phyloP scores from a whole-genome alignment of 768 basidiomycete genomes.

The Chlorophyllum brunneum region DNA sequence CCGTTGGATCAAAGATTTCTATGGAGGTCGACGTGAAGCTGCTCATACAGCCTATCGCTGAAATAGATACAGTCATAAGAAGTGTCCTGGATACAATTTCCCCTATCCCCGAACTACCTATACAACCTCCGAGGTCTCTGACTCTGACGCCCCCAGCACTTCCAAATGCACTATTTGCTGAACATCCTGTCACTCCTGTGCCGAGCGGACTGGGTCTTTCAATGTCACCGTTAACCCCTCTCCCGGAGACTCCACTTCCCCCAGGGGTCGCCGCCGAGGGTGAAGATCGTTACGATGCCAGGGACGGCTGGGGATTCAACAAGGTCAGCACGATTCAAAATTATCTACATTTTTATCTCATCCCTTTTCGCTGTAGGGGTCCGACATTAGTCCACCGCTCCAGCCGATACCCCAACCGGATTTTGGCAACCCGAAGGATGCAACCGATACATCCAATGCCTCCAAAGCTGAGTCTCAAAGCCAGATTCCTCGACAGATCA shows the following conservation, averaged over 20 bases:
- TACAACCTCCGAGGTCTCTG: conserved; percentile 12
- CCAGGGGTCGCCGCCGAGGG: conserved; percentile 13
- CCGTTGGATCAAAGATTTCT: conserved; percentile 19
- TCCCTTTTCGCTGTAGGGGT: neutral
- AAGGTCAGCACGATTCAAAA: conserved; percentile 18
- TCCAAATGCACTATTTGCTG: conserved; percentile 10
- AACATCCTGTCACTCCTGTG: conserved; percentile 1
- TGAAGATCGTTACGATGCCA: conserved; percentile 20
- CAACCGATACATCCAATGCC: conserved; percentile 13
- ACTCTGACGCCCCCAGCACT: conserved; percentile 19
- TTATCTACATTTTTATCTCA: neutral
- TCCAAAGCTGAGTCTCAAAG: conserved; percentile 12
- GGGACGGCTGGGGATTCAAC: conserved; percentile 21
- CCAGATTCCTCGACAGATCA: conserved; percentile 32
- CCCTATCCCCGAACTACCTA: neutral
- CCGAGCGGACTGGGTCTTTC: neutral
- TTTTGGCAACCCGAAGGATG: conserved; percentile 8
- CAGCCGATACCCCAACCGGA: conserved; percentile 13
- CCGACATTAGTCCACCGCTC: neutral
- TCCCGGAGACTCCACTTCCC: conserved; percentile 43
- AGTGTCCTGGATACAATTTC: too few species aligned
- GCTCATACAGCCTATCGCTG: neutral
- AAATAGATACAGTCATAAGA: neutral
- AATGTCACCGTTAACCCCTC: conserved; percentile 43
- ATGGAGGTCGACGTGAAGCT: conserved; percentile 23